Evolutionary conservation across 176 grass and related monocot genomes (phyloP), one percentile per base, ranked within the genome.

Genomic region (Musa schizocarpa): DNA sequence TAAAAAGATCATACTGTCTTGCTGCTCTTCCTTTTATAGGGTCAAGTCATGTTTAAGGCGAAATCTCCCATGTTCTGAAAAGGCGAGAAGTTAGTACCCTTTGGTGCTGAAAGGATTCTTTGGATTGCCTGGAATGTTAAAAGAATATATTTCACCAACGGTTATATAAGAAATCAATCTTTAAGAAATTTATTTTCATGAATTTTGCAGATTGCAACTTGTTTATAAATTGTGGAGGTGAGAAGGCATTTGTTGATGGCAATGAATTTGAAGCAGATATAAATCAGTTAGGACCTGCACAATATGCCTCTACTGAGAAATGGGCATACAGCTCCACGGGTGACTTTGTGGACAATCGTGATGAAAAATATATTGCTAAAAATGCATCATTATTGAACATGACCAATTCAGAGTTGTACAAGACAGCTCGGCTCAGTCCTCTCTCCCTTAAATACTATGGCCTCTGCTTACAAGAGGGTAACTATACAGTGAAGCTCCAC

Each of bases 241-340:
- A 76, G 80, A 81, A 58, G 14, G 76, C 83, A 76, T 16, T 21
- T 43, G 23, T 88, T 24, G 54, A 92, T 54, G 81, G 76, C 2
- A 79, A 76, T 84, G 64, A 56, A 25, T 96, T 86, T 19, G 65
- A 92, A 74, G 92, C 85, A 53, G 92, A 96, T 65, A 82, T 74
- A n/a, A 84, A 73, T n/a, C 85, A 76, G 79, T 83, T 86, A 76
- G 92, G 92, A 72, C 92, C 92, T 81, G 84, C 92, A 75, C 75
- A 62, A 20, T 96, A 81, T 76, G 23, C 2, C 53, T n/a, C 77
- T 51, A 72, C 80, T 74, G 72, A 23, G 72, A 89, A 79, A 77
- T 96, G 89, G 89, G 92, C 87, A 55, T 96, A 88, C 69, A 96
- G 92, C 81, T 92, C 87, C 65, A 96, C 92, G 76, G 92, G 92